phyloP scores from a whole-genome alignment of 768 basidiomycete genomes.

The Rhizopogon salebrosus region DNA sequence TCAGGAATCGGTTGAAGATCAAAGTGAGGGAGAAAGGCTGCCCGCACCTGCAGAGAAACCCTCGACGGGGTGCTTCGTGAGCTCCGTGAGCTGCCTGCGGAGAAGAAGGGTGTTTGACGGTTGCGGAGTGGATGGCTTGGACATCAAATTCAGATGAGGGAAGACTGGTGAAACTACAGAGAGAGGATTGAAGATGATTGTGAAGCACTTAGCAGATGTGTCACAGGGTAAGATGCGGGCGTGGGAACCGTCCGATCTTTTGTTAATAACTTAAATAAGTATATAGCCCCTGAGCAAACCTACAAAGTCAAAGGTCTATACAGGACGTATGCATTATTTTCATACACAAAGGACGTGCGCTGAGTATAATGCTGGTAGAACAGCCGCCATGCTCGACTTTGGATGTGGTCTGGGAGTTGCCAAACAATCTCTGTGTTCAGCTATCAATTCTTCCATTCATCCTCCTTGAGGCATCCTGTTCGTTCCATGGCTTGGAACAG shows the following conservation, averaged over 20 bases:
- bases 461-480: too few species aligned
- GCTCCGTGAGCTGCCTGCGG: constrained; percentile 73
- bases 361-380: too few species aligned
- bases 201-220: background rate
- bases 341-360: too few species aligned
- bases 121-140: constrained; percentile 36
- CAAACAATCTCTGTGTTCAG: too few species aligned
- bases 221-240: background rate
- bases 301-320: too few species aligned
- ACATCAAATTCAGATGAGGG: constrained; percentile 27
- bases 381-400: too few species aligned
- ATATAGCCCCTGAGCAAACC: too few species aligned
- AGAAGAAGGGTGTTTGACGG: constrained; percentile 51
- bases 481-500: too few species aligned
- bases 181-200: background rate
- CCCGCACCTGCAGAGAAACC: constrained; percentile 89
- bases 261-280: too few species aligned
- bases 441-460: too few species aligned
- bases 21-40: constrained; percentile 19
- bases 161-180: background rate
- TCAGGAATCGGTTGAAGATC: constrained; percentile 29
- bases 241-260: background rate
- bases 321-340: too few species aligned
- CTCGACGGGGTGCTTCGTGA: constrained; percentile 90
- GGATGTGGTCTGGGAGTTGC: too few species aligned